These are phyloP conservation scores for Neoarthrinium moseri DNA, from an alignment of 2,329 filamentous ascomycete genomes.

Conservation along the genomic window DNA sequence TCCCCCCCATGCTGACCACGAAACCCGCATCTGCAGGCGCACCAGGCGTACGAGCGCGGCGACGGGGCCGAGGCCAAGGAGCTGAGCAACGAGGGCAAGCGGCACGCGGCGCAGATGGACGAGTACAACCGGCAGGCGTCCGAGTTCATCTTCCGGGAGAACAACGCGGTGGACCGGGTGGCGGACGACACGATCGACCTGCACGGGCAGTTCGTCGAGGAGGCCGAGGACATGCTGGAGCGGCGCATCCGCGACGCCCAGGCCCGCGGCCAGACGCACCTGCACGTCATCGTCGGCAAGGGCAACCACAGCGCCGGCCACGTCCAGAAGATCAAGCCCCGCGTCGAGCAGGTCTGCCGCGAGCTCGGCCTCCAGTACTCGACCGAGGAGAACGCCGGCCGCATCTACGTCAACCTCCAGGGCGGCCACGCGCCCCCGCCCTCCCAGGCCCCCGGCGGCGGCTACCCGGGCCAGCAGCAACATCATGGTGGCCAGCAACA, in stretches of 20 bases:
- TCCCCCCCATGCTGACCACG: slow-evolving; percentile 1
- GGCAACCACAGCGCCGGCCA: slow-evolving; percentile 83
- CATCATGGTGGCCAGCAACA: slow-evolving; percentile 26
- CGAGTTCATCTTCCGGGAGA: slow-evolving; percentile 93
- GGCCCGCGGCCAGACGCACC: slow-evolving; percentile 70
- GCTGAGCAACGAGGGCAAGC: slow-evolving; percentile 77
- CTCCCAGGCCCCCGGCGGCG: slow-evolving; percentile 36
- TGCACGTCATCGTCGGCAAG: slow-evolving; percentile 95
- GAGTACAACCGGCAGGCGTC: slow-evolving; percentile 88
- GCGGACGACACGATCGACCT: slow-evolving; percentile 84
- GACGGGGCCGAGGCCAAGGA: slow-evolving; percentile 83
- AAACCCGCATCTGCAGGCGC: slow-evolving; percentile 46
- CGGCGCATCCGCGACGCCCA: slow-evolving; percentile 79
- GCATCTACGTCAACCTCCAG: slow-evolving; percentile 84
- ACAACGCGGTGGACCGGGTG: slow-evolving; percentile 77
- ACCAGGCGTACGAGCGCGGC: slow-evolving; percentile 78
- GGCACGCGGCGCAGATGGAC: slow-evolving; percentile 80
- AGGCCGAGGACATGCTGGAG: slow-evolving; percentile 89
- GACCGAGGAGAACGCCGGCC: slow-evolving; percentile 83
- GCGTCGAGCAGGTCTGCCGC: slow-evolving; percentile 81
- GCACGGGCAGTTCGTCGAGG: slow-evolving; percentile 91
- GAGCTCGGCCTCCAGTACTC: slow-evolving; percentile 80
- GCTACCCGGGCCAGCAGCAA: slow-evolving; percentile 33
- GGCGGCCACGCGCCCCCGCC: slow-evolving; percentile 63
- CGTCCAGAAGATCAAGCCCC: slow-evolving; percentile 93